A percentile compares a stretch with the other conserved stretches of the same genome.
Conservation (phyloP, 768 basidiomycete species). For the Mycena haematopus region DNA sequence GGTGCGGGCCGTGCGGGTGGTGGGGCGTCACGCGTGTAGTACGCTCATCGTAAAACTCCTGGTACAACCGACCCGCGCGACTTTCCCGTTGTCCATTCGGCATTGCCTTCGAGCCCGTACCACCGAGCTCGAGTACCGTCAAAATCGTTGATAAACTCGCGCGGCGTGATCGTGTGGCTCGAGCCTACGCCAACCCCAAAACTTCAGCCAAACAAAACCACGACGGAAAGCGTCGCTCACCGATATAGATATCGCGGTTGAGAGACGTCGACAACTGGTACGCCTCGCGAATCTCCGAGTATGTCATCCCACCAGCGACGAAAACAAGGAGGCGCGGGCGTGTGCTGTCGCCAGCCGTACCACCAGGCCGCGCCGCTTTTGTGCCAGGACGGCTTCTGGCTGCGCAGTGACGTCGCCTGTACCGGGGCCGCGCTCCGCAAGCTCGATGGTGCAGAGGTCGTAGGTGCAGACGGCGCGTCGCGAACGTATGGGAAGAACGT, state of each 20-base stretch:
- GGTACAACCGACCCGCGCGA: constrained; percentile 58
- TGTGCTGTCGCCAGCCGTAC: constrained; percentile 51
- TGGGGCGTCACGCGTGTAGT: constrained; percentile 70
- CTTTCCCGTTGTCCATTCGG: constrained; percentile 72
- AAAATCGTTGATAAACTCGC: constrained; percentile 86
- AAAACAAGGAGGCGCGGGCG: constrained; percentile 87
- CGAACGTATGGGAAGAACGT: constrained; percentile 88
- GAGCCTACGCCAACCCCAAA: constrained; percentile 65
- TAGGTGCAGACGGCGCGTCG: constrained; percentile 68
- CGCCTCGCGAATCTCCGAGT: constrained; percentile 90
- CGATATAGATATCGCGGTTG: constrained; percentile 91
- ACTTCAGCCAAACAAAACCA: neutral
- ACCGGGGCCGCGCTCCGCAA: constrained; percentile 57
- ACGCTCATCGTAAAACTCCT: constrained; percentile 84
- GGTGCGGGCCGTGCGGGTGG: constrained; percentile 52
- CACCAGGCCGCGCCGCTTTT: constrained; percentile 66
- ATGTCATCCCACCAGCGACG: constrained; percentile 94
- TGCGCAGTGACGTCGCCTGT: constrained; percentile 79
- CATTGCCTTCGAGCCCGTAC: constrained; percentile 75
- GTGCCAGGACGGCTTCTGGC: constrained; percentile 91
- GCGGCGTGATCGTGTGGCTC: constrained; percentile 85
- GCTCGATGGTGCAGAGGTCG: constrained; percentile 44
- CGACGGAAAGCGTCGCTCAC: constrained; percentile 45
- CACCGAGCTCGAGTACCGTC: constrained; percentile 85
- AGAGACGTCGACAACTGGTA: constrained; percentile 78